These are phyloP conservation scores for Funneliformis mosseae DNA, from an alignment of 192 early-diverging fungal species.

Conservation along the genomic window DNA sequence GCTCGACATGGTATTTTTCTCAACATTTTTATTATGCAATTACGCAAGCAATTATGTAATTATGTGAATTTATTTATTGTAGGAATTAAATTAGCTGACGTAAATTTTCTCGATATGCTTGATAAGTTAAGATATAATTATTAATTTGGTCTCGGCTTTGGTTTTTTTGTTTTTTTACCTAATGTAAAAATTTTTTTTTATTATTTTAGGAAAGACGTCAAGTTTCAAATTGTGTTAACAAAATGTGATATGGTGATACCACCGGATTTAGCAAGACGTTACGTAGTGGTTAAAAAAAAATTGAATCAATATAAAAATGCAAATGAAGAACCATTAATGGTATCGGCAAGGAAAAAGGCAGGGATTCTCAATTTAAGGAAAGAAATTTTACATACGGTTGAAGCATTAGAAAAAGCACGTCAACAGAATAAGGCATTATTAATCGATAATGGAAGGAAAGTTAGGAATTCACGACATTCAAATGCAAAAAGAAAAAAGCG, in stretches of 20 bases:
- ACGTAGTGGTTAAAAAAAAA: conserved; percentile 54
- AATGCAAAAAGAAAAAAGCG: neutral
- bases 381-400: conserved; percentile 61
- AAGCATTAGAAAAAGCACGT: conserved; percentile 31
- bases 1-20: conserved; percentile 63
- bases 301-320: conserved; percentile 40
- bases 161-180: neutral
- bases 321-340: conserved; percentile 57
- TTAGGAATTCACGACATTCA: neutral
- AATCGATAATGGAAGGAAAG: neutral
- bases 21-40: conserved; percentile 16
- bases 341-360: conserved; percentile 57
- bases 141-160: no score
- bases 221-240: conserved; percentile 63
- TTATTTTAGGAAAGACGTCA: conserved; percentile 41
- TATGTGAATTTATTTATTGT: conserved; percentile 7
- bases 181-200: neutral
- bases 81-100: conserved; percentile 58
- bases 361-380: conserved; percentile 74
- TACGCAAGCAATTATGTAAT: no score
- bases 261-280: conserved; percentile 62
- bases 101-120: conserved; percentile 55
- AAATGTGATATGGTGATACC: conserved; percentile 74
- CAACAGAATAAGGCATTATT: neutral
- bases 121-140: conserved; percentile 41